Percentiles rank a stretch among this genome's conserved stretches.
Evolutionary conservation across 2,329 filamentous ascomycete genomes (phyloP).

Genomic region (Shiraia bambusicola): DNA sequence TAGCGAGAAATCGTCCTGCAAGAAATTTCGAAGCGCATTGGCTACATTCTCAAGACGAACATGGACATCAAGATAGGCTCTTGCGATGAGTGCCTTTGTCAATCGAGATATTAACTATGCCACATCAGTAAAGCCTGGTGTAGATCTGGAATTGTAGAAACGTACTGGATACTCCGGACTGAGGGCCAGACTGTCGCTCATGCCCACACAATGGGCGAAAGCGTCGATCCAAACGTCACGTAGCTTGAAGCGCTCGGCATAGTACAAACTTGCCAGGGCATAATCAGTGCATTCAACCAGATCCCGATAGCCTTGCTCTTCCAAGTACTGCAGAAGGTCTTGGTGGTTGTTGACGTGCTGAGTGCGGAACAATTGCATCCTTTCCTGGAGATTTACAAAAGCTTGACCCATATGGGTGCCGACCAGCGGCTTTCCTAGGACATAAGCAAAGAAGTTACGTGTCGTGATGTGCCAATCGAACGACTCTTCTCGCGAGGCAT

Average conservation of each 20-base stretch:
- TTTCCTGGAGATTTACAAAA: constrained; percentile 64
- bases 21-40: constrained; percentile 63
- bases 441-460: constrained; percentile 74
- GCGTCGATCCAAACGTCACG: constrained; percentile 70
- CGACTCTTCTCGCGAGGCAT: constrained; percentile 55
- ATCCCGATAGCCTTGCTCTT: constrained; percentile 68
- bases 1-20: constrained; percentile 70
- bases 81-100: constrained; percentile 66
- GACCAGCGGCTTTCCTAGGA: constrained; percentile 66
- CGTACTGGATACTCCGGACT: constrained; percentile 64
- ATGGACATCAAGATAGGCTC: constrained; percentile 66
- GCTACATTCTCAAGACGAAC: constrained; percentile 60
- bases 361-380: constrained; percentile 63
- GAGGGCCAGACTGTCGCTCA: constrained; percentile 62
- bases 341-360: constrained; percentile 57
- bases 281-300: constrained; percentile 67
- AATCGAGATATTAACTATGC: constrained; percentile 46
- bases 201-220: constrained; percentile 76
- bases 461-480: constrained; percentile 67
- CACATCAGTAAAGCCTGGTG: constrained; percentile 4
- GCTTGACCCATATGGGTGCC: constrained; percentile 66
- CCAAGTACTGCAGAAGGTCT: constrained; percentile 66
- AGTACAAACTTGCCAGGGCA: constrained; percentile 65
- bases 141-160: constrained; percentile 8
- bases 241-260: constrained; percentile 67